Evolutionary conservation across 495 filamentous ascomycete genomes (phyloP).

Genomic region (Aspergillus ostianus): DNA sequence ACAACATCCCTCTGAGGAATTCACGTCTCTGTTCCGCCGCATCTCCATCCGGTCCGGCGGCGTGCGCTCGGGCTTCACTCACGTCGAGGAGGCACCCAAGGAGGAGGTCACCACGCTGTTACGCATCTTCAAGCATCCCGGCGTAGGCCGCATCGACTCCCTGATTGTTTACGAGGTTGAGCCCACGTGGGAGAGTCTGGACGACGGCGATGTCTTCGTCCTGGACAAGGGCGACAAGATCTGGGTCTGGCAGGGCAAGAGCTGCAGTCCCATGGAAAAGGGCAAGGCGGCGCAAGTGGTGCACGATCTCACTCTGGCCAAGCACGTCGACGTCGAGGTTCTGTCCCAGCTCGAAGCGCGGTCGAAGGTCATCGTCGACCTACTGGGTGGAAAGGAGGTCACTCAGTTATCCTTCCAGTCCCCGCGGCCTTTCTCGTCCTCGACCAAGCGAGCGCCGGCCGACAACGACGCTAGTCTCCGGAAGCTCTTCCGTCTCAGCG

Average conservation of each 20-base stretch:
- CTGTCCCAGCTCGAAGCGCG: slow-evolving; percentile 56
- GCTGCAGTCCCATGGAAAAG: slow-evolving; percentile 64
- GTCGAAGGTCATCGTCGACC: slow-evolving; percentile 48
- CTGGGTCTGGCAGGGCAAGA: slow-evolving; percentile 64
- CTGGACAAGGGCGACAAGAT: slow-evolving; percentile 59
- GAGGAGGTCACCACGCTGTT: slow-evolving; percentile 51
- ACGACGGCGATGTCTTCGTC: slow-evolving; percentile 62
- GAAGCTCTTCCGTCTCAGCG: slow-evolving; percentile 55
- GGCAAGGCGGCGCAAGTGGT: slow-evolving; percentile 62
- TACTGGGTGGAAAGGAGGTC: slow-evolving; percentile 52
- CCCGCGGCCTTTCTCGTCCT: slow-evolving; percentile 37
- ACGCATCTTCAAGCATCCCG: slow-evolving; percentile 56
- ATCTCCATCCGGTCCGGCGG: slow-evolving; percentile 55
- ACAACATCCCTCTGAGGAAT: slow-evolving; percentile 53
- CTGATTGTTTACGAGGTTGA: slow-evolving; percentile 61
- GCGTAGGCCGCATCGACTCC: slow-evolving; percentile 38
- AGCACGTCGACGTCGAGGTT: slow-evolving; percentile 61
- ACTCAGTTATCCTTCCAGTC: slow-evolving; percentile 32
- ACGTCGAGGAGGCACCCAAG: slow-evolving; percentile 49
- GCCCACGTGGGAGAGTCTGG: slow-evolving; percentile 57
- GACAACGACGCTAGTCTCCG: slow-evolving; percentile 14
- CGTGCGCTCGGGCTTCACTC: slow-evolving; percentile 56
- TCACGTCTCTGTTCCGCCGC: slow-evolving; percentile 55
- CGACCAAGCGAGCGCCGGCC: slow-evolving; percentile 12
- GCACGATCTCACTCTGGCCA: slow-evolving; percentile 58